Base-by-base conservation (phyloP, 257 asterid genomes). In the Anisodus acutangulus region DNA sequence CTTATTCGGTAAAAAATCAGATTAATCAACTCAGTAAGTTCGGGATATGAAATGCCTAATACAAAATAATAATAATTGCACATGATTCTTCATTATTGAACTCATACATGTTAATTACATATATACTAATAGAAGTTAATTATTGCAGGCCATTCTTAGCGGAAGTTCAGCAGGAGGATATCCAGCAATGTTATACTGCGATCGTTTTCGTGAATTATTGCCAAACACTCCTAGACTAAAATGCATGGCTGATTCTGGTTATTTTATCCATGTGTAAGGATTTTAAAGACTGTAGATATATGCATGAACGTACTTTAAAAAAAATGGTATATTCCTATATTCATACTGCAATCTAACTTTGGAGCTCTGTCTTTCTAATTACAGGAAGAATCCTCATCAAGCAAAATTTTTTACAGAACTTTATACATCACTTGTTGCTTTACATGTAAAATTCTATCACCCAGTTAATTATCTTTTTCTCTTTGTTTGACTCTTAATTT, bases 161-260 rank as follows among this genome's bases (percentile, higher is more conserved):
- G 80, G 80, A 39, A 71, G 80, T 71, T 71, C 80, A 15, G 80
- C 57, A 0, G 58, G 80, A 70, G 79, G 54, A 37, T 41, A 37
- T 11, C 53, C 54, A 17, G 10, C 79, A 37, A 70, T 47, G 49
- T 58, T 74, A n/a, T 31, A 74, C 9, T 74, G 81, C 19, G 81
- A 74, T 12, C 59, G 7, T 4, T 74, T 76, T 3, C 4, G 63
- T 4, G 6, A n/a, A 49, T 31, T 72, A 4, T 45, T 72, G 9
- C 6, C 80, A 17, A 12, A 41, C 16, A 39, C 31, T 45, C 7
- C 19, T 43, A 45, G 58, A 72, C 37, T 72, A 1, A 72, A 72
- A 72, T 72, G 58, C 35, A 43, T 72, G 0, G 8, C 37, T 2
- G 63, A 76, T 51, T 31, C 81, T 12, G 81, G 45, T 4, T 76